Evolutionary conservation across 768 basidiomycete species (phyloP), one percentile per base, ranked within the genome.

Genomic region (Boletus tomentosulus): DNA sequence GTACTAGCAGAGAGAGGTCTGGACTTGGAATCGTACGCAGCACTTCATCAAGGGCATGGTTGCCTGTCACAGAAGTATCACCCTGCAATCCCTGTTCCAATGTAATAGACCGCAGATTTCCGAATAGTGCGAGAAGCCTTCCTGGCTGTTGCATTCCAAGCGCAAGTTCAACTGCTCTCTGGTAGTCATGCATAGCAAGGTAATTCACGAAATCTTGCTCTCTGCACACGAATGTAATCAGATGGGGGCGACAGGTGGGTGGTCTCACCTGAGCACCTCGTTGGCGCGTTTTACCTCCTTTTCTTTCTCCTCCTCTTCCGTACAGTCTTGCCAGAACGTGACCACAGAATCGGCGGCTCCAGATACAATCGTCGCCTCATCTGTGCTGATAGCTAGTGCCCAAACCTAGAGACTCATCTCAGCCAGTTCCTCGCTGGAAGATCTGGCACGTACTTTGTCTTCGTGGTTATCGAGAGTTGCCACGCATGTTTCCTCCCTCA

Each of bases 151-250:
- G 82, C 86, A 98, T 95, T 2, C 87, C 83, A 53, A 99, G 78
- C 7, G 96, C 95, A 42, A 98, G 83, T 59, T 92, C 78, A 62
- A 98, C 92, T 1, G 97, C 97, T 64, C 84, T 84, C 52, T 83
- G 84, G 71, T 97, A 98, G 69, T 98, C 94, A 55, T 89, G 83
- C 60, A 97, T 72, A 12, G 85, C 78, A 52, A 98, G 73, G 63
- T 90, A 98, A 68, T 98, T 98, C 61, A 83, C 73, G 69, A 95
- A 95, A 64, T 98, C 93, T 79, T 99, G 97, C 67, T 98, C 93
- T 66, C 95, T 98, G 67, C n/a, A 31, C n/a, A 30, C 42, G n/a
- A 39, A 57, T 57, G 46, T 47, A 55, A 55, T 56, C 42, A 37
- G 56, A 31, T 43, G 44, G 9, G 37, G 41, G 53, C 37, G 19